Base-by-base conservation (phyloP, 2,329 filamentous ascomycete genomes). In the Ophiostoma sp. region DNA sequence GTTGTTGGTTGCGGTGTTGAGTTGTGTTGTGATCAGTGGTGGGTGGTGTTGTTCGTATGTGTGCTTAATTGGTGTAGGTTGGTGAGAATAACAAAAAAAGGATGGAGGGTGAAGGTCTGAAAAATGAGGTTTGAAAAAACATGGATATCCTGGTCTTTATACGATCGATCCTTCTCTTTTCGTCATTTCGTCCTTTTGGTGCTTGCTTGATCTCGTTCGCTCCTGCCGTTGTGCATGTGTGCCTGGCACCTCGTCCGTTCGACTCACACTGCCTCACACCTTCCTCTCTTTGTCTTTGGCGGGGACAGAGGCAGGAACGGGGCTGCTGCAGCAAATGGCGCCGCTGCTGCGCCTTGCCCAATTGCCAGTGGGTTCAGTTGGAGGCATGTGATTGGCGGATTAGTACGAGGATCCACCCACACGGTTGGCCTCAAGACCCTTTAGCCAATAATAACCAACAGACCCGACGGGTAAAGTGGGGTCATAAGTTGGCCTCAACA, bases 41-140 rank as follows among this genome's bases (percentile, higher is more conserved):
- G 17, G 22, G 1, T 39, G 61, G n/a, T 45, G n/a, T 8, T 64
- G 61, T 45, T 64, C 19, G 36, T 39, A 25, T 22, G 31, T n/a
- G 39, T 48, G 55, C 5, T 36, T 25, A 22, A 39, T 31, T 28
- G 22, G 22, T 42, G 68, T 42, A 42, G 42, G 25, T 48, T 28
- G 63, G 39, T 28, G 39, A n/a, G 64, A 50, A 50, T 28, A n/a
- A n/a, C 15, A 33, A 12, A 68, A 25, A 50, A 42, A 25, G 22
- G 64, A 28, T 68, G 64, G 25, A 33, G 48, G 66, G 22, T 70
- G 33, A 25, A 55, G 50, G 69, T 70, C 69, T 70, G 69, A 55
- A 70, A 70, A 70, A 59, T 33, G 52, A 70, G 69, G 69, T 45
- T 70, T 2, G 5, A 48, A 48, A 28, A 68, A 59, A 50, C 57